phyloP scores from a whole-genome alignment of 768 basidiomycete genomes.

The Sarcodon aspratus region DNA sequence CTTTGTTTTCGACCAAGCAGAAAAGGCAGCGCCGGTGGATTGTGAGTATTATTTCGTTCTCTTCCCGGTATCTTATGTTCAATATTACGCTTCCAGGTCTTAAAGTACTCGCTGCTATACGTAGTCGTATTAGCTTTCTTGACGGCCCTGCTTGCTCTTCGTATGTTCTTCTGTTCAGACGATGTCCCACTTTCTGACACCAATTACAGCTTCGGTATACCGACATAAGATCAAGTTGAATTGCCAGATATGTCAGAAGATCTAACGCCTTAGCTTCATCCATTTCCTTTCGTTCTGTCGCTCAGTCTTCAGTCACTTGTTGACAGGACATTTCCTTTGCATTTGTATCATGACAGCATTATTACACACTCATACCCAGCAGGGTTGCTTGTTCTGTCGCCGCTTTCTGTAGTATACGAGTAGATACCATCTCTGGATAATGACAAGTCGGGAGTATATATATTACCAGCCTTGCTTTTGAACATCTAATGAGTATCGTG shows the following conservation, averaged over 20 bases:
- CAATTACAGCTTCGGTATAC: conserved; percentile 63
- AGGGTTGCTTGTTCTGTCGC: too few species aligned
- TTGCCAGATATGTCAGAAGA: conserved; percentile 78
- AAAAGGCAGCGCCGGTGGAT: conserved; percentile 90
- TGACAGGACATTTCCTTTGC: not conserved
- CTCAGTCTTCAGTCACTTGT: conserved; percentile 7
- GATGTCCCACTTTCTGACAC: conserved; percentile 6
- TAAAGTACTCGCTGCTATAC: conserved; percentile 84
- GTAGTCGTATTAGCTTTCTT: conserved; percentile 62
- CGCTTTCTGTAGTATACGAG: too few species aligned
- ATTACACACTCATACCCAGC: too few species aligned
- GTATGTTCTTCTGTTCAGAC: conserved; percentile 34
- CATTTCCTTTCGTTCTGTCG: conserved; percentile 1
- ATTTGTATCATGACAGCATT: too few species aligned
- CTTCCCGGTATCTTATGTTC: not conserved
- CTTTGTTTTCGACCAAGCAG: conserved; percentile 90
- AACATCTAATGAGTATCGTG: too few species aligned
- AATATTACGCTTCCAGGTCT: conserved; percentile 32
- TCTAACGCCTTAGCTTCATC: conserved; percentile 34
- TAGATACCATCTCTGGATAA: too few species aligned
- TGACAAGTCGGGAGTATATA: too few species aligned
- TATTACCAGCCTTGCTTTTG: too few species aligned
- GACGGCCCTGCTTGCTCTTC: conserved; percentile 72
- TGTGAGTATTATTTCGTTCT: conserved; percentile 26
- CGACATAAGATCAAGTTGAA: conserved; percentile 64